A percentile compares a stretch with the other conserved stretches of the same genome.
phyloP scores from a whole-genome alignment of 352 stramenopile species.

The Pythium graminicola region DNA sequence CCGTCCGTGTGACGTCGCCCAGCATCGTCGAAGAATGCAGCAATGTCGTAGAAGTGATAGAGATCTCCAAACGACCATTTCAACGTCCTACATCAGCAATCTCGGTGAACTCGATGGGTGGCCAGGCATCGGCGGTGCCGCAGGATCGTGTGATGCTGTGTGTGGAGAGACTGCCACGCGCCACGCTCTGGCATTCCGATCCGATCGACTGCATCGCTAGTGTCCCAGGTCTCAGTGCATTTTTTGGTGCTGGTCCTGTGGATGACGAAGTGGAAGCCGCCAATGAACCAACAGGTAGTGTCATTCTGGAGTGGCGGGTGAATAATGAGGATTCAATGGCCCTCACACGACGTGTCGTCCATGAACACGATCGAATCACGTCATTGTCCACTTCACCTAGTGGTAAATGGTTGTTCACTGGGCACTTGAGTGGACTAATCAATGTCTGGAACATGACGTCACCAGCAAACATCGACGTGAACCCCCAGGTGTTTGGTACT shows the following conservation, averaged over 20 bases:
- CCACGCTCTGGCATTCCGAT: conserved; percentile 34
- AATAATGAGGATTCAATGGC: conserved; percentile 13
- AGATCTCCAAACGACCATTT: conserved; percentile 40
- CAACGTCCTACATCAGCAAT: background rate
- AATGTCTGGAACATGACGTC: conserved; percentile 41
- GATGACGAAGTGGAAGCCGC: conserved; percentile 7
- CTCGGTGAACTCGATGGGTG: background rate
- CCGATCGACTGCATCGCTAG: conserved; percentile 31
- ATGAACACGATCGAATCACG: conserved; percentile 26
- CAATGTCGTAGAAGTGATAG: conserved; percentile 46
- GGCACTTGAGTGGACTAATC: conserved; percentile 32
- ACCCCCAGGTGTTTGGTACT: conserved; percentile 1
- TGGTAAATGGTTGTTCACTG: conserved; percentile 51
- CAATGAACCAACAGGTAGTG: conserved; percentile 3
- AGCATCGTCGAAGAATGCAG: conserved; percentile 18
- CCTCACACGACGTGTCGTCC: conserved; percentile 19
- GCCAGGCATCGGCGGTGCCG: background rate
- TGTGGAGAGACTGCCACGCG: conserved; percentile 34
- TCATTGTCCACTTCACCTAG: conserved; percentile 30
- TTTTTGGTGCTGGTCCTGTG: conserved; percentile 34
- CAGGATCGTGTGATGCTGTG: conserved; percentile 35
- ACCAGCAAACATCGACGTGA: background rate
- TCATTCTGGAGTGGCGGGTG: conserved; percentile 32
- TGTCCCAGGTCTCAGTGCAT: conserved; percentile 15
- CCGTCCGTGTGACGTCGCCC: conserved; percentile 5